Conservation (phyloP, 805 yeast genomes). For the Sugiyamaella mastotermitis region DNA sequence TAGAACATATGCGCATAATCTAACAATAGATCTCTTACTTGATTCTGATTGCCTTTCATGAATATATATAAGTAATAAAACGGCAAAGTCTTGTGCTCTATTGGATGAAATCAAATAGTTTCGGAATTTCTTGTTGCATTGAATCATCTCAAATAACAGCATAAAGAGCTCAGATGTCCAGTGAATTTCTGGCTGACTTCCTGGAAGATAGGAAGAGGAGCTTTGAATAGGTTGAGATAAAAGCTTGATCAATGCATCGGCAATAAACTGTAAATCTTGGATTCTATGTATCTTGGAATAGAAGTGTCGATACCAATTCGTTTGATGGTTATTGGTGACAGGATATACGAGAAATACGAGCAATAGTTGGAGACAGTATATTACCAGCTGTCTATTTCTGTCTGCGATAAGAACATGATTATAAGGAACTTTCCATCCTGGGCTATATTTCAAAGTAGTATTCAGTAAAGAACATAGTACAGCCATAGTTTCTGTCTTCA, state of each 20-base stretch:
- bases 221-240: constrained; percentile 35
- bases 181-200: constrained; percentile 21
- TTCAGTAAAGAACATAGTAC: constrained; percentile 66
- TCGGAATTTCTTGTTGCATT: constrained; percentile 51
- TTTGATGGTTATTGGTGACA: constrained; percentile 36
- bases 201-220: constrained; percentile 28
- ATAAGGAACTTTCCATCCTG: constrained; percentile 31
- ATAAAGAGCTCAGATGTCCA: constrained; percentile 57
- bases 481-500: constrained; percentile 43
- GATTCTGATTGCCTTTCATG: constrained; percentile 38
- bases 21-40: constrained; percentile 22
- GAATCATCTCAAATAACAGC: constrained; percentile 69
- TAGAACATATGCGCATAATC: constrained; percentile 30
- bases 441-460: constrained; percentile 36
- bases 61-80: constrained; percentile 53
- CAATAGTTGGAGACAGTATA: constrained; percentile 57
- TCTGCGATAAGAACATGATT: constrained; percentile 25
- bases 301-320: constrained; percentile 29
- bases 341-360: constrained; percentile 58
- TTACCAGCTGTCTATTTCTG: constrained; percentile 34
- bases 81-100: constrained; percentile 47
- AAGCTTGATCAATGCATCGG: constrained; percentile 25
- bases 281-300: constrained; percentile 29
- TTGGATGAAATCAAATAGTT: constrained; percentile 36
- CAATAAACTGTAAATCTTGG: constrained; percentile 31